Evolutionary conservation across 1,284 basidiomycete species (phyloP).

Genomic region (Ganoderma resinaceum): DNA sequence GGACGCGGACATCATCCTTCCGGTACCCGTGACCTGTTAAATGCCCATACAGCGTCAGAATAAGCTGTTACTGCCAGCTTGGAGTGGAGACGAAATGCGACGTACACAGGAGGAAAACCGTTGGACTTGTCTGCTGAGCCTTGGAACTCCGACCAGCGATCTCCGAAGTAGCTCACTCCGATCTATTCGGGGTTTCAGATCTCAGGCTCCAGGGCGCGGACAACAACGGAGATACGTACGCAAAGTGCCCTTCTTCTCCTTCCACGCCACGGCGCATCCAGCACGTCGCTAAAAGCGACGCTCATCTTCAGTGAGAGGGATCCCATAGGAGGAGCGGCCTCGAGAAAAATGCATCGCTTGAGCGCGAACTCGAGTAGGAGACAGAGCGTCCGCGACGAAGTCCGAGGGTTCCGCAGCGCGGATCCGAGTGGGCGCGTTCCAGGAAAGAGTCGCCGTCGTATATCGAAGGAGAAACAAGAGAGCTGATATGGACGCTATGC

Average conservation of each 20-base stretch:
- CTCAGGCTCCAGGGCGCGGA: too few relatives aligned
- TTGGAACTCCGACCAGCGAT: constrained; percentile 57
- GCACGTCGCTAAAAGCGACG: not conserved
- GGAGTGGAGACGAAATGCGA: constrained; percentile 39
- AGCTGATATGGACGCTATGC: not conserved
- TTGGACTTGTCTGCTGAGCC: constrained; percentile 89
- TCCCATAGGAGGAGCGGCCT: not conserved
- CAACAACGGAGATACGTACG: constrained; percentile 50
- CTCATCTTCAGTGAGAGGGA: not conserved
- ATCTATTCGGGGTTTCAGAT: constrained; percentile 53
- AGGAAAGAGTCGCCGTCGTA: not conserved
- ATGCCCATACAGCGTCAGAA: constrained; percentile 21
- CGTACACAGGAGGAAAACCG: constrained; percentile 76
- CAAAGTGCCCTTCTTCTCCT: constrained; percentile 77
- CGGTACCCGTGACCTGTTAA: constrained; percentile 61
- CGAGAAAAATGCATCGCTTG: not conserved
- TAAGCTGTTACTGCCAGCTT: not conserved
- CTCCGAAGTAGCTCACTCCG: constrained; percentile 82
- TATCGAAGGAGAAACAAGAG: not conserved
- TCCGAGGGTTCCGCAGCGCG: not conserved
- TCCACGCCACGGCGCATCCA: not conserved
- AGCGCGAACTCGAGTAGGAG: not conserved
- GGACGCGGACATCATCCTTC: constrained; percentile 75
- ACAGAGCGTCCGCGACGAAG: not conserved
- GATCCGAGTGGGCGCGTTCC: not conserved